Percentiles rank a stretch among this genome's conserved stretches.
These are phyloP conservation scores for Diaporthe destruens DNA, from an alignment of 2,329 filamentous ascomycete species.

Conservation along the genomic window DNA sequence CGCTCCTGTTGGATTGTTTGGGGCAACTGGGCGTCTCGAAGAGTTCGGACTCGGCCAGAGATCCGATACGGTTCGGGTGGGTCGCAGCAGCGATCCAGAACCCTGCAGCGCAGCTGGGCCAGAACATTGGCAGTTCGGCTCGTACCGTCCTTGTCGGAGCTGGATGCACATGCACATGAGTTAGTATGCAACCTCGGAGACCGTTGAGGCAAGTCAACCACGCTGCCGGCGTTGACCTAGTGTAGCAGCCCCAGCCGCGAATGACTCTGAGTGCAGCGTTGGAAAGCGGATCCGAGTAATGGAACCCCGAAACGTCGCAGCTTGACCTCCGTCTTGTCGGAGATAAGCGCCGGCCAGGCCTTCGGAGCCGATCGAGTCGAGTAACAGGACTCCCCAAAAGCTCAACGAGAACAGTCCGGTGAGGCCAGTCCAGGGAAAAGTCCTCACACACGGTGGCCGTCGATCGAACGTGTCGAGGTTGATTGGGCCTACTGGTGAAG, in stretches of 20 bases:
- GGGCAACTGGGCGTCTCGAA: conserved; percentile 11
- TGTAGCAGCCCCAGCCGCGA: background rate
- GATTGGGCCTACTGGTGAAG: background rate
- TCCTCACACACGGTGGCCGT: background rate
- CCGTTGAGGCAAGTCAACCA: background rate
- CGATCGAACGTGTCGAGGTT: background rate
- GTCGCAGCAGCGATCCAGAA: conserved; percentile 1
- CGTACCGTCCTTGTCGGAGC: conserved; percentile 22
- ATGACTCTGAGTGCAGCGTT: conserved; percentile 20
- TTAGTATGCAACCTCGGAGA: background rate
- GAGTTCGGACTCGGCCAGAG: background rate
- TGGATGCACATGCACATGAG: conserved; percentile 1
- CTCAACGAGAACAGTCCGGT: background rate
- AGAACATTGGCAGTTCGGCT: conserved; percentile 24
- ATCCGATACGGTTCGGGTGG: background rate
- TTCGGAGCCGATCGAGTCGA: conserved; percentile 20
- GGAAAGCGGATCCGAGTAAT: conserved; percentile 20
- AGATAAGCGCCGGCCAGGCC: conserved; percentile 5
- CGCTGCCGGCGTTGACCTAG: background rate
- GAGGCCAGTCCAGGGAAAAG: too few species aligned
- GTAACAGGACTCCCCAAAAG: background rate
- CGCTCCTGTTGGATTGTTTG: background rate
- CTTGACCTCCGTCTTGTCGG: conserved; percentile 8
- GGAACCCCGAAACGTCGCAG: conserved; percentile 5
- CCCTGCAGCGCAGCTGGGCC: conserved; percentile 7